Base-by-base conservation (phyloP, 176 grass and related monocot species). In the Paspalum vaginatum region DNA sequence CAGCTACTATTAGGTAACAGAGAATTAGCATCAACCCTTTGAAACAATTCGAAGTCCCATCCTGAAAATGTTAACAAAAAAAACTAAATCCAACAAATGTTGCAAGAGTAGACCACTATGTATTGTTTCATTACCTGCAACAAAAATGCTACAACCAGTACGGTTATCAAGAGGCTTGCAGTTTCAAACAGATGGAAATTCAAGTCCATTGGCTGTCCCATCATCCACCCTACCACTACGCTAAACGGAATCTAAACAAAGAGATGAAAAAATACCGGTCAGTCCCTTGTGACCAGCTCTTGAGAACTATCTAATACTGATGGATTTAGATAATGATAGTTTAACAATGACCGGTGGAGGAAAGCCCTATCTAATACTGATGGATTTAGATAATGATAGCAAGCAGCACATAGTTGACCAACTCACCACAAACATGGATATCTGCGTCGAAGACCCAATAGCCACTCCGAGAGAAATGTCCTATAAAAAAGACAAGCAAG, bases 101-200 rank as follows among this genome's bases (percentile, higher is more conserved):
- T 49, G 6, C 6, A 18, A 84, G 79, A 83, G 2, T 17, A 62
- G 60, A 78, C 5, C 27, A 41, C 7, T 11, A n/a, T 75, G 42
- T 42, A 66, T 70, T 47, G 52, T 14, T 61, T 58, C 14, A 62
- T 40, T 85, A 97, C 94, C 94, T 93, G 94, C 43, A 94, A 75
- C 72, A 97, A 69, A 84, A 94, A 89, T 11, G 84, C 85, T 3
- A 97, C 93, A 42, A 97, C 87, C 22, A 97, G n/a, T 53, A 97
- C 89, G 26, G 85, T 90, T 73, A 92, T 84, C 61, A 97, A 92
- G 52, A 97, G 85, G 77, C 87, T 86, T 18, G 87, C 89, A 0
- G 91, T 97, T 67, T 94, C 94, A 70, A 94, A 97, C 44, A 90
- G 82, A 79, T 94, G 85, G 60, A 90, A 94, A 75, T 97, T 97